Evolutionary conservation across 148 eudicot species (phyloP), one percentile per base, ranked within the genome.

Genomic region (Silene latifolia): DNA sequence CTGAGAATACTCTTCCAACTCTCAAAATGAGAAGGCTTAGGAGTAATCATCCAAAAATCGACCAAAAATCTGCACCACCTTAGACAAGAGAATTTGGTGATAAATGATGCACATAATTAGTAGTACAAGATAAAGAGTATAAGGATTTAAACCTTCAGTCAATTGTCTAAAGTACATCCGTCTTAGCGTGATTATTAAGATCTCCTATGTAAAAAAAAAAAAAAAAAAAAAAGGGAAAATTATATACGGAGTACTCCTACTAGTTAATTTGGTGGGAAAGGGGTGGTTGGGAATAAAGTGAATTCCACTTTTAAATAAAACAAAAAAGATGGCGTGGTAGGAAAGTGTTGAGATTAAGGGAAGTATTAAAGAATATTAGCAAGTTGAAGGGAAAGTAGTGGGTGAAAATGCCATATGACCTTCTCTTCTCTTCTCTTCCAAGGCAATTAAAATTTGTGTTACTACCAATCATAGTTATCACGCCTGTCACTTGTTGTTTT

Each of bases 291-390:
- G 71, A 67, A 67, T 67, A 67, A 67, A 67, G 71, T 67, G 71
- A 44, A 67, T 0, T 67, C 71, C 54, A 67, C 71, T 67, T 67
- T 67, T 6, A 44, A 19, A 67, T 51, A 67, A 67, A 51, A 67
- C 71, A 67, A 67, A 46, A 67, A 67, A 67, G 71, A 12, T 67
- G 71, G 54, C 54, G 71, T 67, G 71, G 71, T 44, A 67, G 13
- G 54, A 18, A 67, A 67, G 54, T 67, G 71, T 53, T 67, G 56
- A 44, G 54, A 53, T 7, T 66, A 65, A 65, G 69, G 20, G 65
- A 15, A 4, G 8, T 62, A 39, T 25, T 27, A 27, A 64, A 27
- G 14, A 64, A 21, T 8, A 64, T 15, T 27, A 67, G 47, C 71
- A 67, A 67, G 56, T 67, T 67, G 71, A 5, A 67, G 21, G 21